These are phyloP conservation scores for Eurotiales sp. DNA, from an alignment of 2,329 filamentous ascomycete genomes.

Conservation along the genomic window DNA sequence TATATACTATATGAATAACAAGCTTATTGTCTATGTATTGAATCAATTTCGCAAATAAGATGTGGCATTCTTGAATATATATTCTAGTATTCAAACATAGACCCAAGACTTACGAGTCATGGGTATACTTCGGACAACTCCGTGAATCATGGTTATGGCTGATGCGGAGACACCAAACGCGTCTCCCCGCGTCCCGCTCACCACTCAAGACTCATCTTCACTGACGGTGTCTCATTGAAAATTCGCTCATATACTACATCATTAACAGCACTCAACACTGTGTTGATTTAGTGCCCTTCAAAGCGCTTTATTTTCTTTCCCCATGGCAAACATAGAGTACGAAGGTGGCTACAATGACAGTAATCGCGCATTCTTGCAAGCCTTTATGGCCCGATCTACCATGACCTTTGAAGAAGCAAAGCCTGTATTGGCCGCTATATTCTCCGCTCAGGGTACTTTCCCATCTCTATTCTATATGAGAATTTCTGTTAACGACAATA, in stretches of 20 bases:
- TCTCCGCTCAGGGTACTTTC: slow-evolving; percentile 53
- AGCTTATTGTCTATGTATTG: no score
- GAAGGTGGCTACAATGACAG: slow-evolving; percentile 53
- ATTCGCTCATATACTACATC: neutral
- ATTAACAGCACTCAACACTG: neutral
- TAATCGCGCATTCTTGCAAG: slow-evolving; percentile 87
- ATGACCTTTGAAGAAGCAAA: slow-evolving; percentile 72
- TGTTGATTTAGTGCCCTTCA: no score
- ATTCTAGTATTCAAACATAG: no score
- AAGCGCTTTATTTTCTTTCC: neutral
- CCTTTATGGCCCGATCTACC: slow-evolving; percentile 72
- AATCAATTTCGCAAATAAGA: no score
- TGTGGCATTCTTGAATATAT: no score
- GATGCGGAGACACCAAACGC: slow-evolving; percentile 5
- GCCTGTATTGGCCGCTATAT: slow-evolving; percentile 71
- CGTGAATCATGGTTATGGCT: neutral
- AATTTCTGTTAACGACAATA: neutral
- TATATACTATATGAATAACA: no score
- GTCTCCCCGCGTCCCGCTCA: slow-evolving; percentile 16
- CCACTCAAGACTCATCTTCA: no score
- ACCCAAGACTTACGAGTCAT: no score
- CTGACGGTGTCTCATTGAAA: no score
- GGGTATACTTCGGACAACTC: no score
- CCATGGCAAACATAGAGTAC: slow-evolving; percentile 18
- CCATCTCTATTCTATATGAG: neutral